These are phyloP conservation scores for Crepidotus variabilis DNA, from an alignment of 768 basidiomycete species.

Conservation along the genomic window DNA sequence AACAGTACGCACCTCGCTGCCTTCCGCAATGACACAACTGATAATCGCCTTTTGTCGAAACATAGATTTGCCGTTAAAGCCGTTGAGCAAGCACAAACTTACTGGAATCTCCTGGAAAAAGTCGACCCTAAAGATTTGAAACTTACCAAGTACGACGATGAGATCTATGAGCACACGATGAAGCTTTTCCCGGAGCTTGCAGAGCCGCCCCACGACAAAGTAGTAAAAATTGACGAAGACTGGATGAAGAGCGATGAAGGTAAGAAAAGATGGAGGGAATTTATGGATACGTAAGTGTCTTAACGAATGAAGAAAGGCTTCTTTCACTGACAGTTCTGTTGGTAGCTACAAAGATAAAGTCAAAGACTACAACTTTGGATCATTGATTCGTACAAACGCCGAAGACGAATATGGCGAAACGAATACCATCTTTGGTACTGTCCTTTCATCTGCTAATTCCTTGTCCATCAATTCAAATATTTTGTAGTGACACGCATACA, in stretches of 20 bases:
- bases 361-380: conserved; percentile 96
- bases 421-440: conserved; percentile 91
- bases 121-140: conserved; percentile 72
- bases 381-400: conserved; percentile 80
- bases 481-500: conserved; percentile 65
- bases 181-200: conserved; percentile 78
- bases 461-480: neutral
- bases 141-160: conserved; percentile 94
- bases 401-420: conserved; percentile 80
- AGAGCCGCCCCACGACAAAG: conserved; percentile 40
- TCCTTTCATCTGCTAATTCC: neutral
- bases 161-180: conserved; percentile 78
- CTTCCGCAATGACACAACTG: neutral
- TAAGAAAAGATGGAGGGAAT: conserved; percentile 89
- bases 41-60: neutral
- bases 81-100: conserved; percentile 97
- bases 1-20: conserved; percentile 62
- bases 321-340: neutral
- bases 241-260: conserved; percentile 86
- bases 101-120: conserved; percentile 89
- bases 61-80: conserved; percentile 86
- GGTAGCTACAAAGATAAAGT: conserved; percentile 84
- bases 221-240: conserved; percentile 75
- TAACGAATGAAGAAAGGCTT: neutral
- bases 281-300: conserved; percentile 63